These are phyloP conservation scores for Scleromitrula shiraiana DNA, from an alignment of 2,329 filamentous ascomycete species.

Conservation along the genomic window DNA sequence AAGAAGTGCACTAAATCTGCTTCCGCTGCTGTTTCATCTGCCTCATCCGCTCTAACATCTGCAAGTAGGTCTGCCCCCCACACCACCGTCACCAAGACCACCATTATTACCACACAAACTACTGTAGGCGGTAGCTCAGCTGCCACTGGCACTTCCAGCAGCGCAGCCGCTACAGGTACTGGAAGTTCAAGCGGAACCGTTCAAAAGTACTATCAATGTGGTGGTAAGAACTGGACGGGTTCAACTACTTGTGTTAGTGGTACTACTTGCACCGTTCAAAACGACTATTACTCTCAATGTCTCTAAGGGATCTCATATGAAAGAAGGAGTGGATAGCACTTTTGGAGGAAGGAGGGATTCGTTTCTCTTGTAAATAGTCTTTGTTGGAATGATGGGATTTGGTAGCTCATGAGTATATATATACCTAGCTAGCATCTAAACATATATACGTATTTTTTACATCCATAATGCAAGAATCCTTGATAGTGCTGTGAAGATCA, in stretches of 20 bases:
- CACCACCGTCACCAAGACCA: neutral
- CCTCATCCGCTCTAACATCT: neutral
- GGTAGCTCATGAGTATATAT: too few relatives aligned
- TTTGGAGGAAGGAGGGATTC: too few relatives aligned
- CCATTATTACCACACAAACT: neutral
- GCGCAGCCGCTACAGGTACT: conserved; percentile 3
- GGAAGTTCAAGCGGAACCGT: conserved; percentile 9
- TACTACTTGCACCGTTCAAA: conserved; percentile 18
- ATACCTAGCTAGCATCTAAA: too few relatives aligned
- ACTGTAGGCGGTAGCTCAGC: neutral
- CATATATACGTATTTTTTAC: too few relatives aligned
- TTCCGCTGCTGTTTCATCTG: neutral
- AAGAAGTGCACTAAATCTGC: too few relatives aligned
- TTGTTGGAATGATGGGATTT: too few relatives aligned
- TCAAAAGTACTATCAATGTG: conserved; percentile 21
- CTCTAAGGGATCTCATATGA: too few relatives aligned
- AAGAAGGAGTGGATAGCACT: too few relatives aligned
- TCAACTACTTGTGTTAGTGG: conserved; percentile 21
- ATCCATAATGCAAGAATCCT: too few relatives aligned
- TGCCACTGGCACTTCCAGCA: neutral
- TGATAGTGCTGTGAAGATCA: too few relatives aligned
- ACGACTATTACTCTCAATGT: conserved; percentile 24
- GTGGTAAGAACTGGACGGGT: conserved; percentile 22
- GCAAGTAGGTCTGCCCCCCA: neutral
- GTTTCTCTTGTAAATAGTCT: too few relatives aligned